These are phyloP conservation scores for Millerozyma miso DNA, from an alignment of 805 yeast genomes.

Conservation along the genomic window DNA sequence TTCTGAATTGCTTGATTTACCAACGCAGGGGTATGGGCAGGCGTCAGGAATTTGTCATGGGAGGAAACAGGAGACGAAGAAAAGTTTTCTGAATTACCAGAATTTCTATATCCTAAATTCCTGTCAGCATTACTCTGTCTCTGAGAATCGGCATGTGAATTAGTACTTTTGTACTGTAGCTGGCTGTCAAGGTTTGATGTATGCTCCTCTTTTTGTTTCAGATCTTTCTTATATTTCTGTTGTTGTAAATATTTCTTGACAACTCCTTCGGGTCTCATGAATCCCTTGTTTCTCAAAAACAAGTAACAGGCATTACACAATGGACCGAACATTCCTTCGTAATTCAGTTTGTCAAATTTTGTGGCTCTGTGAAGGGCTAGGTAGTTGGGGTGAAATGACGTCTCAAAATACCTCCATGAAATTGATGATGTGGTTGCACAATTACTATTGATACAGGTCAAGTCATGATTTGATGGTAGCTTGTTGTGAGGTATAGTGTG, in stretches of 20 bases:
- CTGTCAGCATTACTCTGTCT: conserved; percentile 11
- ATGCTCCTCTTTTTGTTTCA: conserved; percentile 25
- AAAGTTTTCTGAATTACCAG: conserved; percentile 9
- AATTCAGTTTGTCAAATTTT: conserved; percentile 35
- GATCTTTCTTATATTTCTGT: conserved; percentile 37
- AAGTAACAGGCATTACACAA: conserved; percentile 44
- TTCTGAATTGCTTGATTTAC: conserved; percentile 36
- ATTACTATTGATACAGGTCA: conserved; percentile 37
- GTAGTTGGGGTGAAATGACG: conserved; percentile 34
- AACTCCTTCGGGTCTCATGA: conserved; percentile 44
- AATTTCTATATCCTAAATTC: neutral
- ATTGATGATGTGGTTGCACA: conserved; percentile 37
- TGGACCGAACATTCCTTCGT: conserved; percentile 46
- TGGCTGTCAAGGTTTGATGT: neutral
- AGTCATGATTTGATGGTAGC: conserved; percentile 36
- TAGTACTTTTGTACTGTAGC: neutral
- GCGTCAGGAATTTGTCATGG: conserved; percentile 32
- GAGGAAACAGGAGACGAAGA: conserved; percentile 27
- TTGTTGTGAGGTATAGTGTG: conserved; percentile 37
- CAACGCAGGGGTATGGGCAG: conserved; percentile 36
- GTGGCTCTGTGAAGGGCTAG: conserved; percentile 34
- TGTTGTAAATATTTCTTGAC: conserved; percentile 43
- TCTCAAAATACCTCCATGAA: conserved; percentile 43
- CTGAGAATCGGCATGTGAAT: conserved; percentile 5
- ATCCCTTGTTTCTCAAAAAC: conserved; percentile 39